Evolutionary conservation across 202 grass and related monocot species (phyloP).

Genomic region (Setaria viridis): DNA sequence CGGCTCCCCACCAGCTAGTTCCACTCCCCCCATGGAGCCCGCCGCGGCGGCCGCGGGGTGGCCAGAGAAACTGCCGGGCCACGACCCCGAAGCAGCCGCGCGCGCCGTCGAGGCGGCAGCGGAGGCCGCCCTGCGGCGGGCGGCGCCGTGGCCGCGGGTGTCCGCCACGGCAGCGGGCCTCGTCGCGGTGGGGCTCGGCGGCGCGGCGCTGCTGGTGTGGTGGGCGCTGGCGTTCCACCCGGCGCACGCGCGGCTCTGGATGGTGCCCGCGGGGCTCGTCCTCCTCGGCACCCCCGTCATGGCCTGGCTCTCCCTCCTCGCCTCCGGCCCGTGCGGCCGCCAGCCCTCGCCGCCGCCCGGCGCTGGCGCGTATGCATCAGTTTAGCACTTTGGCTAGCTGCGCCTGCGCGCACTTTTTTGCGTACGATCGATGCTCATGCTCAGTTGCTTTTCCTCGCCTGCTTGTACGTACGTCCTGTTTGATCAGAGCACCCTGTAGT

Average conservation of each 20-base stretch:
- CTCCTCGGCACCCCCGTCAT: constrained; percentile 70
- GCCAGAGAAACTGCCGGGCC: constrained; percentile 22
- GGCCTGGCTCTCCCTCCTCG: constrained; percentile 64
- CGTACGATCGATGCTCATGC: neutral
- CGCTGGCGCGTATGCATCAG: neutral
- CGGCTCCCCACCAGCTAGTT: constrained; percentile 11
- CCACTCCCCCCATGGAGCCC: constrained; percentile 43
- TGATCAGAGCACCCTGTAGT: constrained; percentile 19
- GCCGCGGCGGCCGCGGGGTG: neutral
- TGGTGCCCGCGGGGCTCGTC: constrained; percentile 77
- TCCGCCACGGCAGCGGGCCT: constrained; percentile 41
- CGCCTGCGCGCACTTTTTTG: neutral
- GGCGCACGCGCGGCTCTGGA: constrained; percentile 68
- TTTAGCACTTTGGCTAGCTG: constrained; percentile 32
- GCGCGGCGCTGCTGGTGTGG: constrained; percentile 67
- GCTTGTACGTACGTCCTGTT: neutral
- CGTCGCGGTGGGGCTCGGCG: constrained; percentile 54
- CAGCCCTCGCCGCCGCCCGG: neutral
- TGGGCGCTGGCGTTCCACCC: constrained; percentile 77
- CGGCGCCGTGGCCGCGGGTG: constrained; percentile 27
- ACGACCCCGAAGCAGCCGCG: neutral
- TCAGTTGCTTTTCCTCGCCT: constrained; percentile 1
- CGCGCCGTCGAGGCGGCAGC: neutral
- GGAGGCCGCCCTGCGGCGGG: neutral
- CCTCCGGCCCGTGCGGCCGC: constrained; percentile 39